Evolutionary conservation across 1,139 yeast genomes (phyloP), one percentile per base, ranked within the genome.

Genomic region (Candida frijolesensis): DNA sequence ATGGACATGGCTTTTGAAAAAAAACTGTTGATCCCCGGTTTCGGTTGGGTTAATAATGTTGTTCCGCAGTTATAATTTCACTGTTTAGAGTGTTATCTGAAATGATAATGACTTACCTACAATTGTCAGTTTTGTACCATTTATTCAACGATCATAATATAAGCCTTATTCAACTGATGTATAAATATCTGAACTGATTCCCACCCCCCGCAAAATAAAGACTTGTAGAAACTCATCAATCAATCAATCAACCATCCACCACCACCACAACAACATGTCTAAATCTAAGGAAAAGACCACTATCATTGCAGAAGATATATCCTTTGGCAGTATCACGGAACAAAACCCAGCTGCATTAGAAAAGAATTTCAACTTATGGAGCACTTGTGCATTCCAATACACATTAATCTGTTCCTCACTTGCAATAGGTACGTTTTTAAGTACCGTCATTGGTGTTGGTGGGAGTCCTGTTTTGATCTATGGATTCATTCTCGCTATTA

Each of bases 371-470:
- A 60, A 58, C 44, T 51, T 64, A 16, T 63, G 66, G 65, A 59
- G 61, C 46, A 60, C 65, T 2, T 48, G 60, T 42, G 67, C 64
- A 1, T 51, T 66, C 40, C 67, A 63, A 48, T 63, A 55, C 40
- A 60, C 68, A 1, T 57, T 64, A 37, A 64, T 65, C 15, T 64
- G 69, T 49, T 62, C 68, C 3, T 54, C 67, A 1, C 51, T 66
- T 34, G 70, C 68, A 9, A 59, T 64, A 29, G 70, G 67, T 1
- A 62, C 67, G 1, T 64, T 62, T 49, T 54, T 66, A 34, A 60
- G 60, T 45, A 62, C 65, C 2, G 67, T 64, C 9, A 56, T 65
- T 18, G 68, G 70, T 1, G 62, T 65, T 11, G 70, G 68, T 6
- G 70, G 70, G 0, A 57, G 66, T 1, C 68, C 68, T 0, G 63